A percentile compares a stretch with the other conserved stretches of the same genome.
phyloP scores from a whole-genome alignment of 2,329 filamentous ascomycete species.

The Phaeosphaeriaceae sp. region DNA sequence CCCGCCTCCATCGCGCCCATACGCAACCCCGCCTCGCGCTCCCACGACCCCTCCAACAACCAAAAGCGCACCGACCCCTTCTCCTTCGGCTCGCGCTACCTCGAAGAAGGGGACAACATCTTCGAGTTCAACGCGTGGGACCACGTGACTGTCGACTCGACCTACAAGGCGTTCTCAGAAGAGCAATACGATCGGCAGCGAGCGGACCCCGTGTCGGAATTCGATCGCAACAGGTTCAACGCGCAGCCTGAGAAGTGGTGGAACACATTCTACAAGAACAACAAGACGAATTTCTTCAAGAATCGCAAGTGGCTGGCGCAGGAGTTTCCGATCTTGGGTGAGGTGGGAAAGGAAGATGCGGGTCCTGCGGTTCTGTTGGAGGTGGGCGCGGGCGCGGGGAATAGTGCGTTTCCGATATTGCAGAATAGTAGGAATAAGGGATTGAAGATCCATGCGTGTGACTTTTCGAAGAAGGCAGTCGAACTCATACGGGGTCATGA shows the following conservation, averaged over 20 bases:
- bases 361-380: slow-evolving; percentile 79
- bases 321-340: slow-evolving; percentile 88
- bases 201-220: slow-evolving; percentile 85
- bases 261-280: slow-evolving; percentile 98
- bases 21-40: slow-evolving; percentile 62
- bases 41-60: slow-evolving; percentile 76
- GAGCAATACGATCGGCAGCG: slow-evolving; percentile 86
- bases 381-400: slow-evolving; percentile 93
- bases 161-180: slow-evolving; percentile 85
- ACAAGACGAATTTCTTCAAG: slow-evolving; percentile 97
- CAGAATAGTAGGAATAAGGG: slow-evolving; percentile 81
- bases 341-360: slow-evolving; percentile 73
- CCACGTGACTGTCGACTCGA: slow-evolving; percentile 90
- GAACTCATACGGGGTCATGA: slow-evolving; percentile 86
- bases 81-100: slow-evolving; percentile 88
- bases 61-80: slow-evolving; percentile 91
- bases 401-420: slow-evolving; percentile 92
- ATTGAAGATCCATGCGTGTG: slow-evolving; percentile 88
- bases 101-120: slow-evolving; percentile 85
- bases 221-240: slow-evolving; percentile 93
- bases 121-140: slow-evolving; percentile 99
- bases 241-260: slow-evolving; percentile 92
- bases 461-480: slow-evolving; percentile 95
- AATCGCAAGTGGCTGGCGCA: slow-evolving; percentile 96
- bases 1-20: slow-evolving; percentile 54